phyloP scores from a whole-genome alignment of 2,329 filamentous ascomycete genomes.

The Pestalotiopsis sp. region DNA sequence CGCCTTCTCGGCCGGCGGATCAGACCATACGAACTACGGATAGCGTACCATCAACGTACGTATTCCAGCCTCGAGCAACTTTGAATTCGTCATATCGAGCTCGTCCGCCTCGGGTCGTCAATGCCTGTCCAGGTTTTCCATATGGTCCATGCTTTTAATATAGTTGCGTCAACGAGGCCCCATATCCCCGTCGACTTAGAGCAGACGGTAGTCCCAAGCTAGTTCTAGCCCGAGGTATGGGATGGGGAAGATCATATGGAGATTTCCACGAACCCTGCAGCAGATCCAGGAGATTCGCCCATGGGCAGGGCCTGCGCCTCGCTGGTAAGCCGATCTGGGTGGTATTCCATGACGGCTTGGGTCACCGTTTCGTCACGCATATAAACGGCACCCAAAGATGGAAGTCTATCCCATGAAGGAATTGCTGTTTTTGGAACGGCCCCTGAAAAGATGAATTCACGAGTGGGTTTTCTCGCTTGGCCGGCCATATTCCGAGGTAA shows the following conservation, averaged over 20 bases:
- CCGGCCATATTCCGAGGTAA: background rate
- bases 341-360: constrained; percentile 8
- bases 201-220: constrained; percentile 5
- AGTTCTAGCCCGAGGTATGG: background rate
- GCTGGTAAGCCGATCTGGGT: background rate
- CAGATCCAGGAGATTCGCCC: constrained; percentile 8
- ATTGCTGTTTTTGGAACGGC: background rate
- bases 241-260: constrained; percentile 6
- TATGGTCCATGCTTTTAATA: background rate
- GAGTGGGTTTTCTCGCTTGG: background rate
- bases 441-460: background rate
- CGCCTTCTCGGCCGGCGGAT: too few species aligned
- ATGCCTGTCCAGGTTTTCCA: background rate
- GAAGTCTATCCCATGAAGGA: constrained; percentile 1
- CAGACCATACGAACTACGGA: background rate
- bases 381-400: background rate
- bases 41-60: background rate
- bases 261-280: constrained; percentile 9
- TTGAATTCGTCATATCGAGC: background rate
- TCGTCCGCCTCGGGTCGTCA: background rate
- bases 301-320: constrained; percentile 6
- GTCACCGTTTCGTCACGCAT: constrained; percentile 2
- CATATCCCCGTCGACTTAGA: background rate
- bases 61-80: background rate
- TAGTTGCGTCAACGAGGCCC: constrained; percentile 9